Conservation (phyloP, 495 filamentous ascomycete species). For the Aspergillus bertholletiae region DNA sequence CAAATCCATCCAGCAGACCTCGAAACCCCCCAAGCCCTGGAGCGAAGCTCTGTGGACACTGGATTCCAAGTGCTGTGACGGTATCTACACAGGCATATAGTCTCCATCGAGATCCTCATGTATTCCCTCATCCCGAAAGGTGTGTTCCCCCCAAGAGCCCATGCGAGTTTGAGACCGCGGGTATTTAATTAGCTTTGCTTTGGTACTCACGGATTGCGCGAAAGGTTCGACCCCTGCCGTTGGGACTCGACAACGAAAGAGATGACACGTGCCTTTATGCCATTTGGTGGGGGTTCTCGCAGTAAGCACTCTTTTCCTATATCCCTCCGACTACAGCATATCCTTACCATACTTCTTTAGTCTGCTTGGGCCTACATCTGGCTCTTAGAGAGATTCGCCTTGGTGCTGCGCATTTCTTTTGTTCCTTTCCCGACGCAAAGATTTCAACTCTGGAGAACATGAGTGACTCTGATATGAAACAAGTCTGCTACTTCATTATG, state of each 20-base stretch:
- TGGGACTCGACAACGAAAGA: conserved; percentile 28
- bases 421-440: background rate
- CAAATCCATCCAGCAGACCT: conserved; percentile 28
- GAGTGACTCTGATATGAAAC: background rate
- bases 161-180: too few relatives aligned
- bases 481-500: background rate
- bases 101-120: conserved; percentile 22
- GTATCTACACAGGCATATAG: conserved; percentile 29
- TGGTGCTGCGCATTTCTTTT: conserved; percentile 8
- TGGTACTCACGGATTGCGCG: too few relatives aligned
- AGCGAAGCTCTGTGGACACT: conserved; percentile 7
- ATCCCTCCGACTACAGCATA: too few relatives aligned
- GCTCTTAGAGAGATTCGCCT: conserved; percentile 5
- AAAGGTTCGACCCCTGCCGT: conserved; percentile 24
- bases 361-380: conserved; percentile 11
- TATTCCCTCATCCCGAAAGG: conserved; percentile 10
- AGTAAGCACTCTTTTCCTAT: too few relatives aligned
- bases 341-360: too few relatives aligned
- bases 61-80: conserved; percentile 13
- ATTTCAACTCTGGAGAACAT: background rate
- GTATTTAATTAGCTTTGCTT: too few relatives aligned
- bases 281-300: conserved; percentile 39
- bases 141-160: too few relatives aligned
- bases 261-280: conserved; percentile 40
- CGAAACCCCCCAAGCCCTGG: conserved; percentile 20